Conservation (phyloP, 1,139 yeast species). For the Yamadazyma triangularis region DNA sequence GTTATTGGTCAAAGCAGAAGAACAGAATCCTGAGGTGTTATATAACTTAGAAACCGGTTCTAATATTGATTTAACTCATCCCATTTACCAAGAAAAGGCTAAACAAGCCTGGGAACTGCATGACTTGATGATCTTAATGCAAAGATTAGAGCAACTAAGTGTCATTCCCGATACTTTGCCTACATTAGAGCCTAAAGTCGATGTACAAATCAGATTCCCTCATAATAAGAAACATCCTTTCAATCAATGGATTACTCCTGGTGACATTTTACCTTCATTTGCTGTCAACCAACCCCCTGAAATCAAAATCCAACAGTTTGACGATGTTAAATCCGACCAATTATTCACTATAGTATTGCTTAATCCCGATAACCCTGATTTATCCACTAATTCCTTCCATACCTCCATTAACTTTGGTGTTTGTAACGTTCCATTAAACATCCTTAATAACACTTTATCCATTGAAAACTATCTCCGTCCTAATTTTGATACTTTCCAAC, state of each 20-base stretch:
- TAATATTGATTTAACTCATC: slow-evolving; percentile 60
- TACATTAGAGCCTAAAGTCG: slow-evolving; percentile 78
- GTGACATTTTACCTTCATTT: slow-evolving; percentile 65
- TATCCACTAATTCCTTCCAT: slow-evolving; percentile 59
- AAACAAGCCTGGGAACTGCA: slow-evolving; percentile 68
- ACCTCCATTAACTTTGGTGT: slow-evolving; percentile 81
- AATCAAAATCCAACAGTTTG: slow-evolving; percentile 67
- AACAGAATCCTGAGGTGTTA: slow-evolving; percentile 75
- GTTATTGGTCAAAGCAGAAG: slow-evolving; percentile 47
- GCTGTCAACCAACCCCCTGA: slow-evolving; percentile 74
- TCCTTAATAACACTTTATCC: slow-evolving; percentile 56
- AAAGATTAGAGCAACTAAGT: slow-evolving; percentile 78
- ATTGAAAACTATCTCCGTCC: slow-evolving; percentile 38
- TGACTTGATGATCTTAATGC: slow-evolving; percentile 72
- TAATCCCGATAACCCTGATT: slow-evolving; percentile 89
- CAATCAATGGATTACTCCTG: slow-evolving; percentile 71
- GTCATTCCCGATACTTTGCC: slow-evolving; percentile 94
- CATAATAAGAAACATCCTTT: slow-evolving; percentile 54
- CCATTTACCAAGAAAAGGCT: slow-evolving; percentile 72
- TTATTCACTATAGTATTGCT: slow-evolving; percentile 76
- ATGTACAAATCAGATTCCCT: slow-evolving; percentile 71
- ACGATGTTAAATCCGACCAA: slow-evolving; percentile 23
- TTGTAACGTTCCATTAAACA: slow-evolving; percentile 58
- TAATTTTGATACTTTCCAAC: slow-evolving; percentile 43
- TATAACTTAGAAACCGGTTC: slow-evolving; percentile 55